A percentile compares a stretch with the other conserved stretches of the same genome.
These are phyloP conservation scores for Ogataea hybrid DNA, from an alignment of 1,139 yeast species.

Conservation along the genomic window DNA sequence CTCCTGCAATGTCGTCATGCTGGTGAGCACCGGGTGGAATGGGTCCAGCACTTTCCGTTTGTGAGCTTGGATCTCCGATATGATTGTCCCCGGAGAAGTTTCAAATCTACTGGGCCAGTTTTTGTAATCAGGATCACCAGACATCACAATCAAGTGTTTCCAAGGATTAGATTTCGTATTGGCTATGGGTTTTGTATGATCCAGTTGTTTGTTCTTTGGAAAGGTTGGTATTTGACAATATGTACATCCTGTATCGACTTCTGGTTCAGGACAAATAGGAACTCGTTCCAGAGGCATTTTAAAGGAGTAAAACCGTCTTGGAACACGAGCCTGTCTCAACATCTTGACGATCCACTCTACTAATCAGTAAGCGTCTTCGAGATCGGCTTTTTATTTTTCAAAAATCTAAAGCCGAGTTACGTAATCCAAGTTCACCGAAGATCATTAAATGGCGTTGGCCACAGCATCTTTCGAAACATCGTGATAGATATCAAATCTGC, in stretches of 20 bases:
- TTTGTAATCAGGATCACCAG: conserved; percentile 34
- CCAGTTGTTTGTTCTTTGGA: conserved; percentile 43
- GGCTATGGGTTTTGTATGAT: conserved; percentile 38
- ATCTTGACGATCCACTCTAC: not conserved
- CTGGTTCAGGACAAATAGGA: conserved; percentile 48
- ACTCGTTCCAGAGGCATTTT: conserved; percentile 15
- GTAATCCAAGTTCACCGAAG: not conserved
- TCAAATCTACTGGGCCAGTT: conserved; percentile 63
- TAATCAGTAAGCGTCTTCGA: not conserved
- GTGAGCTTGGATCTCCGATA: conserved; percentile 30
- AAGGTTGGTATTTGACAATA: conserved; percentile 47
- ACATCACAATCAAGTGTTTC: conserved; percentile 56
- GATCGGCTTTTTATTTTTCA: not conserved
- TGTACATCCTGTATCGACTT: conserved; percentile 61
- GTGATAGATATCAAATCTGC: conserved; percentile 82
- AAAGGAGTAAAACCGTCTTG: conserved; percentile 3
- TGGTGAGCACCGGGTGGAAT: conserved; percentile 50
- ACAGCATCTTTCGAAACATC: conserved; percentile 47
- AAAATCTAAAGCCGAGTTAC: not conserved
- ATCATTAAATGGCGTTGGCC: conserved; percentile 17
- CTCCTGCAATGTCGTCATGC: conserved; percentile 36
- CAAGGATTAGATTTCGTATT: conserved; percentile 50
- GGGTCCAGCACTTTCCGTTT: conserved; percentile 39
- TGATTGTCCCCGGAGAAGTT: conserved; percentile 35
- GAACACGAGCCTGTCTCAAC: not conserved